A percentile compares a stretch with the other conserved stretches of the same genome.
Conservation (phyloP, 1,284 basidiomycete genomes). For the Rhodotorula sp. region DNA sequence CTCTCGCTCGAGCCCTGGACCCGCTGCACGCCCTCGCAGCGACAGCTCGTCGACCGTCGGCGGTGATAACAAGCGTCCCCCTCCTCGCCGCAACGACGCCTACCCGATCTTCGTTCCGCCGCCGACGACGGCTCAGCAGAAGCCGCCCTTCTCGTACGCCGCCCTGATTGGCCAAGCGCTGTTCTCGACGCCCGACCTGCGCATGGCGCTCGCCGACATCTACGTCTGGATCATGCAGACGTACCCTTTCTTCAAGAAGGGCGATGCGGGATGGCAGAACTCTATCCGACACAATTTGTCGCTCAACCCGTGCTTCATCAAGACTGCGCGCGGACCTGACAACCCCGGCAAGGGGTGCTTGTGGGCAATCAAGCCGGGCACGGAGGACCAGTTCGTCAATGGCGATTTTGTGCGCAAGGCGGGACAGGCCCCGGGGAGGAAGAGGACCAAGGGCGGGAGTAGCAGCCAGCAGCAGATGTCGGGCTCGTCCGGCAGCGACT, state of each 20-base stretch:
- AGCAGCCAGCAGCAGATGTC: background rate
- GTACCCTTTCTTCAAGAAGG: constrained; percentile 86
- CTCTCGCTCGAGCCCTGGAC: constrained; percentile 32
- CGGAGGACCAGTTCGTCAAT: constrained; percentile 46
- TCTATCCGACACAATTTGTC: constrained; percentile 89
- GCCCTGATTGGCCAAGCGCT: constrained; percentile 94
- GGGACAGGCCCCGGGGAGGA: constrained; percentile 14
- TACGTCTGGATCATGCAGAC: constrained; percentile 93
- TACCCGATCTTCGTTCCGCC: background rate
- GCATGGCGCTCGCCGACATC: constrained; percentile 89
- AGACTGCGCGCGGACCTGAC: constrained; percentile 43
- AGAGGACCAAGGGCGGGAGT: constrained; percentile 5
- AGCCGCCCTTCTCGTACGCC: constrained; percentile 85
- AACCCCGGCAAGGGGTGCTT: constrained; percentile 52
- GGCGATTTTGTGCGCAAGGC: constrained; percentile 45
- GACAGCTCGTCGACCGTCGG: constrained; percentile 1
- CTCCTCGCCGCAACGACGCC: constrained; percentile 12
- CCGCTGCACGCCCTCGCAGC: background rate
- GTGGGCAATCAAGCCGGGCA: constrained; percentile 49
- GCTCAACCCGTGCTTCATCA: constrained; percentile 61
- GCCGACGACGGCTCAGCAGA: constrained; percentile 49
- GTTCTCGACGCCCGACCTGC: constrained; percentile 74
- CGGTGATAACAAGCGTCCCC: constrained; percentile 9
- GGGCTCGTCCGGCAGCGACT: background rate
- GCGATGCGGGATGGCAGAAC: constrained; percentile 84